Conservation (phyloP, 202 grass and related monocot species). For the Musa balbisiana region DNA sequence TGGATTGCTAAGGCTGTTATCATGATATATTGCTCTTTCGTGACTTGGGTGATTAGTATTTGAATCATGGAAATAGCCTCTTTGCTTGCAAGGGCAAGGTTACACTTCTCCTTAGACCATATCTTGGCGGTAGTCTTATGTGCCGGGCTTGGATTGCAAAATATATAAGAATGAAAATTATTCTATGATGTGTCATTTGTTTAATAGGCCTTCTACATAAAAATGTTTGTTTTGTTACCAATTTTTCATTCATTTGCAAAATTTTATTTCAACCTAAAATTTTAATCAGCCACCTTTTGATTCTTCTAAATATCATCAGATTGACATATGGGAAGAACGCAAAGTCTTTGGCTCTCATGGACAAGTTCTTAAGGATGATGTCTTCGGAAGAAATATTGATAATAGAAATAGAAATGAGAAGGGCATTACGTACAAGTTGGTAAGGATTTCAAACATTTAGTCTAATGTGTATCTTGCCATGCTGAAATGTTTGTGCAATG, state of each 20-base stretch:
- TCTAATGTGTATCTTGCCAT: not conserved
- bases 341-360: conserved; percentile 75
- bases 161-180: too few species aligned
- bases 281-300: not conserved
- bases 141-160: too few species aligned
- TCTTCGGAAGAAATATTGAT: conserved; percentile 43
- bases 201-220: too few species aligned
- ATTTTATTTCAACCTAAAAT: not conserved
- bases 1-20: too few species aligned
- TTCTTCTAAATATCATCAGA: conserved; percentile 28
- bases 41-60: too few species aligned
- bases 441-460: not conserved
- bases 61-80: too few species aligned
- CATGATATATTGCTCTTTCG: too few species aligned
- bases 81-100: too few species aligned
- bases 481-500: not conserved
- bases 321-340: conserved; percentile 78
- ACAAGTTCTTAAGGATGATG: conserved; percentile 66
- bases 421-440: conserved; percentile 25
- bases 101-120: too few species aligned
- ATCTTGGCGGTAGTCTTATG: too few species aligned
- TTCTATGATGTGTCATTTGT: too few species aligned
- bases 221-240: not conserved
- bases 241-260: not conserved
- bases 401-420: conserved; percentile 37